A percentile compares a stretch with the other conserved stretches of the same genome.
phyloP scores from a whole-genome alignment of 2,329 filamentous ascomycete species.

The Ustulina deusta region DNA sequence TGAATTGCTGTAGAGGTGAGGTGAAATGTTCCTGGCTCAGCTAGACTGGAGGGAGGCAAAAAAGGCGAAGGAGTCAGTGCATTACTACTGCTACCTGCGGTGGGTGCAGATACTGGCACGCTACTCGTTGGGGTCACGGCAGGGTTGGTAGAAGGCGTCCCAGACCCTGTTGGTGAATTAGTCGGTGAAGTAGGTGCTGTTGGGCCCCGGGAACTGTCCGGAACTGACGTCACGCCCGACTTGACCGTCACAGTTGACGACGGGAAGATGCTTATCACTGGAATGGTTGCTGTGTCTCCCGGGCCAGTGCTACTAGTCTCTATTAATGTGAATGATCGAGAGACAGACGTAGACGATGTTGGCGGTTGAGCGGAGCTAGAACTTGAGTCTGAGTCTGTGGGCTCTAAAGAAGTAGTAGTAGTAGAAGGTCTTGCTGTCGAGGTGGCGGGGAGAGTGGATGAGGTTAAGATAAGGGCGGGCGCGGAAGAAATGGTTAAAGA shows the following conservation, averaged over 20 bases:
- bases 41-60: constrained; percentile 18
- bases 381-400: constrained; percentile 22
- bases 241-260: constrained; percentile 40
- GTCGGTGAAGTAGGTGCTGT: constrained; percentile 18
- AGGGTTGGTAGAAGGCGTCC: constrained; percentile 26
- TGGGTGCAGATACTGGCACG: constrained; percentile 1
- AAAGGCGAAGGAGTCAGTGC: constrained; percentile 19
- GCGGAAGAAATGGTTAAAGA: constrained; percentile 14
- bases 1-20: constrained; percentile 9
- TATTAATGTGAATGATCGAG: constrained; percentile 41
- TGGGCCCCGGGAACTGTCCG: constrained; percentile 16
- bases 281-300: constrained; percentile 38
- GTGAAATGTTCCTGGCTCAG: constrained; percentile 13
- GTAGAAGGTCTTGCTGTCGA: constrained; percentile 28
- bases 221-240: constrained; percentile 5
- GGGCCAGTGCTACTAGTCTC: constrained; percentile 36
- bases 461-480: not conserved
- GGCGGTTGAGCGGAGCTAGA: constrained; percentile 33
- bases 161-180: constrained; percentile 1
- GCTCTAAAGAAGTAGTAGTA: constrained; percentile 25
- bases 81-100: constrained; percentile 2
- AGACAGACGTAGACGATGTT: constrained; percentile 36
- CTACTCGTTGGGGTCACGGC: constrained; percentile 19
- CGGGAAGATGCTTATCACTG: constrained; percentile 43
- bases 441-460: constrained; percentile 18